Evolutionary conservation across 2,329 filamentous ascomycete genomes (phyloP).

Genomic region (Monosporascus cannonballus): DNA sequence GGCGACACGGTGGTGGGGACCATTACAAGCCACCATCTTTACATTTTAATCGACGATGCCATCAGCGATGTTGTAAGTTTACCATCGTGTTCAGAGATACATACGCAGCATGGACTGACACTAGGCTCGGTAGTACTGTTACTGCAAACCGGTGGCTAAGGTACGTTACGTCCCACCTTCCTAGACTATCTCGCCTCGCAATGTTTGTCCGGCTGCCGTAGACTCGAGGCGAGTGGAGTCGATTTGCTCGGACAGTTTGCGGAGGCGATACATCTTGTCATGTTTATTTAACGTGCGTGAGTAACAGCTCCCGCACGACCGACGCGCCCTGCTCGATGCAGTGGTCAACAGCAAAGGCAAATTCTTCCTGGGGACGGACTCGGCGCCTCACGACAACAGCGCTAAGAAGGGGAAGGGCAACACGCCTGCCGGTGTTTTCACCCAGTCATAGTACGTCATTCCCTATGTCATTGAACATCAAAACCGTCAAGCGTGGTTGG

Average conservation of each 20-base stretch:
- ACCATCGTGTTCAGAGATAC: neutral
- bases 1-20: constrained; percentile 55
- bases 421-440: constrained; percentile 70
- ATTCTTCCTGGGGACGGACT: constrained; percentile 71
- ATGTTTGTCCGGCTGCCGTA: too few species aligned
- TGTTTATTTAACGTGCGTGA: too few species aligned
- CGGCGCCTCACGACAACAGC: constrained; percentile 58
- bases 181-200: neutral
- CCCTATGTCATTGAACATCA: neutral
- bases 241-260: too few species aligned
- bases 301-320: constrained; percentile 46
- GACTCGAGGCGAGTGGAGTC: too few species aligned
- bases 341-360: constrained; percentile 53
- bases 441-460: constrained; percentile 54
- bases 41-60: constrained; percentile 49
- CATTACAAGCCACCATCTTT: constrained; percentile 61
- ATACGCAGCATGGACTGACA: constrained; percentile 35
- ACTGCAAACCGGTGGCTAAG: constrained; percentile 64
- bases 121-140: constrained; percentile 40
- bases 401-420: constrained; percentile 52
- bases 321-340: constrained; percentile 64
- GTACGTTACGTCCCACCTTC: constrained; percentile 22
- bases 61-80: neutral
- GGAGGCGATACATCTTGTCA: too few species aligned
- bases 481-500: too few species aligned